Conservation (phyloP, 2,329 filamentous ascomycete genomes). For the Fusarium papillatum region DNA sequence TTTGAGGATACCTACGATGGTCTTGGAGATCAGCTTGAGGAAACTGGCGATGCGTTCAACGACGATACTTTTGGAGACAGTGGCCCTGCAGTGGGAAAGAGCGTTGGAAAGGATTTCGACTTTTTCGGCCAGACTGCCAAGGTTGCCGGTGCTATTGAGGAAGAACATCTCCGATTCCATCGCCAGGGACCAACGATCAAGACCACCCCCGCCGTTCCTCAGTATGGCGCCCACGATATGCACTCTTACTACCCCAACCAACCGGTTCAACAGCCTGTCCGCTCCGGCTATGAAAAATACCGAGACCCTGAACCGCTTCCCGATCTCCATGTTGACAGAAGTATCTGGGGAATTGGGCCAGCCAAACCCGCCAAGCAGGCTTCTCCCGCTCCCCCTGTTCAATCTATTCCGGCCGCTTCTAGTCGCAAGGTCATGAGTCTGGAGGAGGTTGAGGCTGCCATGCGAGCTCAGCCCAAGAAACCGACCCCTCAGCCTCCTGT, state of each 20-base stretch:
- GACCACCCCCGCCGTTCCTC: slow-evolving; percentile 48
- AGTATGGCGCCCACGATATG: slow-evolving; percentile 55
- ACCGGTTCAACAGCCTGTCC: slow-evolving; percentile 68
- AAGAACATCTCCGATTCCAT: slow-evolving; percentile 89
- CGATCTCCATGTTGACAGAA: slow-evolving; percentile 92
- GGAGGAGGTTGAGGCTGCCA: slow-evolving; percentile 96
- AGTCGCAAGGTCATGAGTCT: slow-evolving; percentile 91
- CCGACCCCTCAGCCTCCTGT: slow-evolving; percentile 51
- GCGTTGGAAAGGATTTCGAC: slow-evolving; percentile 93
- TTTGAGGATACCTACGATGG: slow-evolving; percentile 99
- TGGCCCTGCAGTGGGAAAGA: slow-evolving; percentile 54
- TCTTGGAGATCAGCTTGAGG: slow-evolving; percentile 89
- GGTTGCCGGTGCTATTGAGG: slow-evolving; percentile 86
- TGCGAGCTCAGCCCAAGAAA: slow-evolving; percentile 79
- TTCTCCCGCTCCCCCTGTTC: slow-evolving; percentile 45
- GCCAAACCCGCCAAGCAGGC: slow-evolving; percentile 55
- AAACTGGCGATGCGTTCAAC: slow-evolving; percentile 95
- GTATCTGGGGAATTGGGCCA: slow-evolving; percentile 87
- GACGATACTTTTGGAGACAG: slow-evolving; percentile 88
- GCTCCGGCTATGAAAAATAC: slow-evolving; percentile 94
- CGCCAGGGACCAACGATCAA: slow-evolving; percentile 76
- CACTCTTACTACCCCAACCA: slow-evolving; percentile 41
- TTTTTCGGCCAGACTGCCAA: slow-evolving; percentile 95
- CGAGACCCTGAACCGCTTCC: slow-evolving; percentile 86
- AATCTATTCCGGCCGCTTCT: slow-evolving; percentile 41